Percentiles rank a stretch among this genome's conserved stretches.
Evolutionary conservation across 768 basidiomycete species (phyloP).

Genomic region (Russula ochroleuca): DNA sequence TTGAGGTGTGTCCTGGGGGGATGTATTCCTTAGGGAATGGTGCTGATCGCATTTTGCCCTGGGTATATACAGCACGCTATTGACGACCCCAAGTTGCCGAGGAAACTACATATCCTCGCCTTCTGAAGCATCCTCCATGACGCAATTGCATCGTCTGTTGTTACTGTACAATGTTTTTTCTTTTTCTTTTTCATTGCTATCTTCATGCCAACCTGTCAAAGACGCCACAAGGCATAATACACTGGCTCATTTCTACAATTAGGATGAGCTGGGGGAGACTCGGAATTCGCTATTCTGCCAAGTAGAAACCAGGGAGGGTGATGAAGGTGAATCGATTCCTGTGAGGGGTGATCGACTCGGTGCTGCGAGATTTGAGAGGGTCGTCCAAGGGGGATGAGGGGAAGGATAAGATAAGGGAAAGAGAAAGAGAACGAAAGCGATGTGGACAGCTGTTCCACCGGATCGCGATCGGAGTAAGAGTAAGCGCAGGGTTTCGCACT

Average conservation of each 20-base stretch:
- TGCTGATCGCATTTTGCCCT: not conserved
- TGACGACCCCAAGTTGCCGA: not conserved
- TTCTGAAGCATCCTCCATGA: not conserved
- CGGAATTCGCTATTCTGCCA: too few species aligned
- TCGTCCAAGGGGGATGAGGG: too few species aligned
- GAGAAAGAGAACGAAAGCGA: too few species aligned
- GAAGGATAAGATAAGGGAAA: too few species aligned
- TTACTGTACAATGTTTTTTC: not conserved
- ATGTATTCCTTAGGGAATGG: not conserved
- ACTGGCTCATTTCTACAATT: not conserved
- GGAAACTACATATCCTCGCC: constrained; percentile 9
- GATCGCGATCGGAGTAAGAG: too few species aligned
- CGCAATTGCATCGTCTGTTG: not conserved
- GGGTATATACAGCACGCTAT: not conserved
- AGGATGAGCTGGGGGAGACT: too few species aligned
- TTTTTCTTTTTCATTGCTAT: not conserved
- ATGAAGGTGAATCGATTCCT: too few species aligned
- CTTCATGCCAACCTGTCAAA: not conserved
- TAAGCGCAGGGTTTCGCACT: too few species aligned
- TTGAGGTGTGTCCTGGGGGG: not conserved
- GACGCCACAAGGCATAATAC: not conserved
- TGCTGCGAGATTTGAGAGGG: too few species aligned
- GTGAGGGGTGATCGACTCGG: too few species aligned
- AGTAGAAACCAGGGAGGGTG: too few species aligned
- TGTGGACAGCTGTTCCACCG: too few species aligned